Base-by-base conservation (phyloP, 1,284 basidiomycete genomes). In the Meripilus lineatus region DNA sequence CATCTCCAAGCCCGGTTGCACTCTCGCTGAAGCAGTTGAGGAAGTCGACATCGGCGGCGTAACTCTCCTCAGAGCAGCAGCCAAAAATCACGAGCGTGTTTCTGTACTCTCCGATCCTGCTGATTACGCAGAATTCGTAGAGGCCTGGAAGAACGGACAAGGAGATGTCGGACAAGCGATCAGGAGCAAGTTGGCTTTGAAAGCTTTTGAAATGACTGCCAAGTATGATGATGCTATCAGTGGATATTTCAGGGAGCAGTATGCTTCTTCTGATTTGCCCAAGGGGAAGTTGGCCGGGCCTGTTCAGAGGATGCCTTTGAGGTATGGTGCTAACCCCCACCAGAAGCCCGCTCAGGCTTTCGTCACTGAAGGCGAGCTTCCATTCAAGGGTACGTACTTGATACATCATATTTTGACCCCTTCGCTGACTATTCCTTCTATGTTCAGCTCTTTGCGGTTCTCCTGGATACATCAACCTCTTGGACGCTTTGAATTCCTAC, bases 41-140 rank as follows among this genome's bases (percentile, higher is more conserved):
- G 96, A 99, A 70, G 89, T 99, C 56, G 96, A 99, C 68, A 99
- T 99, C 52, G 96, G 96, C 5, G 96, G 96, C 38, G 96, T 99
- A 33, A 99, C 96, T 2, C 85, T 99, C 20, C 83, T 99, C 41
- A 89, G 96, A 45, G 96, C 96, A 5, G 96, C 94, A 4, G 96
- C 96, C 47, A 99, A 99, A 72, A 99, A 99, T 70, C 96, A 99
- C 70, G 88, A 80, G 49, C 89, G 93, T 40, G 92, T 95, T 18
- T 87, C 86, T 23, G 86, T 99, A 48, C 76, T 99, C 45, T 96
- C 90, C 41, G 93, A 96, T 63, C 96, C 96, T 11, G 69, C 77
- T n/a, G 96, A 99, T 68, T 99, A 99, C 65, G 65, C 74, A 39
- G 75, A 79, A 47, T 96, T 98, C 68, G 66, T 98, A 41, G 68